These are phyloP conservation scores for Triticum turgidum DNA, from an alignment of 176 grass and related monocot genomes.

Conservation along the genomic window DNA sequence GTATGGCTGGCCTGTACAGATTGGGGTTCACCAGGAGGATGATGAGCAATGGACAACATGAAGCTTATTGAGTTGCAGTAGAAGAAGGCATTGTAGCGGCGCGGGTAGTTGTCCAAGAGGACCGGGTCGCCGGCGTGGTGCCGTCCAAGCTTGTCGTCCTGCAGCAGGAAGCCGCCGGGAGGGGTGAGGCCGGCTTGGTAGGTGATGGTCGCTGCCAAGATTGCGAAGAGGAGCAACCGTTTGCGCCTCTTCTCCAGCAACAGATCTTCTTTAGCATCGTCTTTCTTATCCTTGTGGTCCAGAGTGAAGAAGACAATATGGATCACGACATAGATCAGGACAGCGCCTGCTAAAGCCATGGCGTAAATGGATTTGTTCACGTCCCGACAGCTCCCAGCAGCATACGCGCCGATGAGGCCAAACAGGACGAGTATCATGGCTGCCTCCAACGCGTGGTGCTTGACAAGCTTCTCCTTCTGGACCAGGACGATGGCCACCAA, in stretches of 20 bases:
- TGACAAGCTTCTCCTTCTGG: neutral
- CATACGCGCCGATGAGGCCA: too few relatives aligned
- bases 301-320: too few relatives aligned
- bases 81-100: constrained; percentile 28
- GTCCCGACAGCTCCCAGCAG: constrained; percentile 7
- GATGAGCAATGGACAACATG: constrained; percentile 43
- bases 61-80: constrained; percentile 45
- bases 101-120: neutral
- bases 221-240: constrained; percentile 13
- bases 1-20: constrained; percentile 25
- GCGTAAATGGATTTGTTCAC: too few relatives aligned
- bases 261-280: too few relatives aligned
- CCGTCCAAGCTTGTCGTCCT: neutral
- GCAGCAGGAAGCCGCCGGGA: neutral
- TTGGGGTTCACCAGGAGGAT: constrained; percentile 44
- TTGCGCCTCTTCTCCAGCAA: neutral
- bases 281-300: too few relatives aligned
- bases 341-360: neutral
- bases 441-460: neutral
- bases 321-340: neutral
- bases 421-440: too few relatives aligned
- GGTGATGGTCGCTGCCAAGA: constrained; percentile 20
- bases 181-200: constrained; percentile 43
- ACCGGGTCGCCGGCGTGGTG: neutral
- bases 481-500: constrained; percentile 37